Conservation (phyloP, 768 basidiomycete genomes). For the Collybia sordida region DNA sequence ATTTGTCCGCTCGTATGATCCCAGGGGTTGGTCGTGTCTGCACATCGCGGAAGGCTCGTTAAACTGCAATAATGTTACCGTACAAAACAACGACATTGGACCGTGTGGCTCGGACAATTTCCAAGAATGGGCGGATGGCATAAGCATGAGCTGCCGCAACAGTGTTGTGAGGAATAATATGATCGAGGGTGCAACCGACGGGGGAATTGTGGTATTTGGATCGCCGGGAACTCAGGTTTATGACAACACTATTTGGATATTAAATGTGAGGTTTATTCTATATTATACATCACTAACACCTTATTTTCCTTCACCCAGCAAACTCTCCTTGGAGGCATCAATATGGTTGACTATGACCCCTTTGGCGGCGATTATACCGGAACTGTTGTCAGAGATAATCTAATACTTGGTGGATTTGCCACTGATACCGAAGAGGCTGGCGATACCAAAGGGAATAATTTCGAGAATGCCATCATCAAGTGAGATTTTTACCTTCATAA, state of each 20-base stretch:
- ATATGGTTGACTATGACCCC: conserved; percentile 72
- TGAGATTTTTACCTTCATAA: conserved; percentile 27
- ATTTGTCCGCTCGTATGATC: conserved; percentile 73
- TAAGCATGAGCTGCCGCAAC: conserved; percentile 70
- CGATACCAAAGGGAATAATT: conserved; percentile 53
- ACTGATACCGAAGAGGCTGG: conserved; percentile 38
- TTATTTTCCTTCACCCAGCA: conserved; percentile 35
- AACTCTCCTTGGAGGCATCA: conserved; percentile 75
- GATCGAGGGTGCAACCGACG: conserved; percentile 73
- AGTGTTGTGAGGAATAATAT: conserved; percentile 65
- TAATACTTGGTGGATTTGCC: conserved; percentile 68
- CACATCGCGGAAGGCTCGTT: conserved; percentile 73
- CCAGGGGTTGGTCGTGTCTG: conserved; percentile 81
- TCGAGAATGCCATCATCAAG: conserved; percentile 69
- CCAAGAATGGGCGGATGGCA: conserved; percentile 81
- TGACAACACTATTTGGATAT: conserved; percentile 76
- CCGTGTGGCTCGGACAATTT: conserved; percentile 67
- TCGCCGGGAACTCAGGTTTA: conserved; percentile 70
- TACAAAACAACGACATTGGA: conserved; percentile 84
- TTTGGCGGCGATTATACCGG: conserved; percentile 65
- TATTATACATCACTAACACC: conserved; percentile 1
- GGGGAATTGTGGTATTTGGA: conserved; percentile 79
- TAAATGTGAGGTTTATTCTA: conserved; percentile 45
- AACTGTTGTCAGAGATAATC: conserved; percentile 67
- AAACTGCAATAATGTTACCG: conserved; percentile 58